Percentiles rank a stretch among this genome's conserved stretches.
Conservation (phyloP, 148 eudicot genomes). For the Vaccinium macrocarpon region DNA sequence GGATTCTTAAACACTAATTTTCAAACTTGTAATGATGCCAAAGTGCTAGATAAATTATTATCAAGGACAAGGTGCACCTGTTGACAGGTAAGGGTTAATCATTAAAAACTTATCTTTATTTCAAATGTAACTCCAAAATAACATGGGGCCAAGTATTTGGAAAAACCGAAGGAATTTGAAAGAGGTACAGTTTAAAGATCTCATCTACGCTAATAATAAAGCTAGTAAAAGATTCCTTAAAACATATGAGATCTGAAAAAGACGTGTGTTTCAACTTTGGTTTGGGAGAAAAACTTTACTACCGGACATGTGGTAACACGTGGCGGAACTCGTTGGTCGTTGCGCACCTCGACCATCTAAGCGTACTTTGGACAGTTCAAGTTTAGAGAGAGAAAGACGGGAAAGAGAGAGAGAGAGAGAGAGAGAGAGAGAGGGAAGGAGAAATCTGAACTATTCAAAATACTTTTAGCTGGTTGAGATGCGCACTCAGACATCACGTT, state of each 20-base stretch:
- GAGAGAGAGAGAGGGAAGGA: no score
- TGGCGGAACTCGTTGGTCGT: no score
- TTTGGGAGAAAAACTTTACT: neutral
- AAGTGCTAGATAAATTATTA: neutral
- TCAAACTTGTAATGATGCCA: neutral
- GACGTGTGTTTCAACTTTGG: no score
- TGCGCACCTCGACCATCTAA: no score
- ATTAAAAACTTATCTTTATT: neutral
- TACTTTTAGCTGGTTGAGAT: no score
- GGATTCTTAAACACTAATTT: neutral
- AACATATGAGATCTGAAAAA: neutral
- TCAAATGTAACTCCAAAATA: neutral
- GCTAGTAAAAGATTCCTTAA: conserved; percentile 2
- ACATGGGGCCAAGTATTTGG: neutral
- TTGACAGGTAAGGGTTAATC: conserved; percentile 7
- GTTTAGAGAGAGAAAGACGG: no score
- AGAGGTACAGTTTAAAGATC: neutral
- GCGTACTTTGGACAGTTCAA: no score
- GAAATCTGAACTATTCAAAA: no score
- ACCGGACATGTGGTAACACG: no score
- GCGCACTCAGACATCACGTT: no score
- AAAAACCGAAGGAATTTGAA: neutral
- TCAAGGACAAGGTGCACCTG: neutral
- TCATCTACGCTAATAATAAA: neutral
- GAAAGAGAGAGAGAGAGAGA: no score